Percentiles rank a stretch among this genome's conserved stretches.
Evolutionary conservation across 148 eudicot genomes (phyloP).

Genomic region (Nepenthes mirabilis): DNA sequence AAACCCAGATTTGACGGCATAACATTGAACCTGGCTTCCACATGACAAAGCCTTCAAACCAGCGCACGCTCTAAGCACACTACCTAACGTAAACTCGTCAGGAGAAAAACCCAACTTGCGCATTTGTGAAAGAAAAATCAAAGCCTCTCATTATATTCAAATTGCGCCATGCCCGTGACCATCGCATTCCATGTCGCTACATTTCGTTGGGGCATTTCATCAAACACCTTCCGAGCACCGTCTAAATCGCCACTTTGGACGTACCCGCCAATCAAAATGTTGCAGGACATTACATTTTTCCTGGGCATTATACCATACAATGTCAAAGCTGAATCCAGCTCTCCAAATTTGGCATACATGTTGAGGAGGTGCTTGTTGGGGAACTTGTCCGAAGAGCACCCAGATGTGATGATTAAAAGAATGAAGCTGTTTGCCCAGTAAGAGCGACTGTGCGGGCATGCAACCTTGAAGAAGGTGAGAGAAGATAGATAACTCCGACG

Average conservation of each 20-base stretch:
- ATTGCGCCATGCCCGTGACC: conserved; percentile 51
- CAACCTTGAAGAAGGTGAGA: conserved; percentile 49
- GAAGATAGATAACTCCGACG: conserved; percentile 45
- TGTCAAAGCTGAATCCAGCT: conserved; percentile 16
- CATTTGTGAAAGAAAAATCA: conserved; percentile 48
- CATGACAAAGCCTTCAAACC: conserved; percentile 39
- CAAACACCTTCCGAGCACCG: conserved; percentile 41
- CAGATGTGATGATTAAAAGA: conserved; percentile 43
- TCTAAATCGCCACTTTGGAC: conserved; percentile 42
- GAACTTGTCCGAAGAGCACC: conserved; percentile 44
- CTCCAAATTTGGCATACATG: conserved; percentile 47
- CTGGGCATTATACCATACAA: conserved; percentile 46
- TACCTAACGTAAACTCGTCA: conserved; percentile 57
- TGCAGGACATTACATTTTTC: conserved; percentile 63
- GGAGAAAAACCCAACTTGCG: conserved; percentile 43
- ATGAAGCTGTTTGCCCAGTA: conserved; percentile 51
- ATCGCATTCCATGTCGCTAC: conserved; percentile 85
- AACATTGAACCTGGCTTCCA: conserved; percentile 65
- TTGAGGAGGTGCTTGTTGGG: conserved; percentile 52
- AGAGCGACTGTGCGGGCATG: conserved; percentile 27
- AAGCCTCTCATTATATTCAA: conserved; percentile 46
- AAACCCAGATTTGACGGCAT: conserved; percentile 37
- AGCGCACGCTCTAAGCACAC: conserved; percentile 75
- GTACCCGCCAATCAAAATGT: conserved; percentile 62
- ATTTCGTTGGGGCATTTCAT: conserved; percentile 61